phyloP scores from a whole-genome alignment of 495 filamentous ascomycete genomes.

The Cryomyces minteri region DNA sequence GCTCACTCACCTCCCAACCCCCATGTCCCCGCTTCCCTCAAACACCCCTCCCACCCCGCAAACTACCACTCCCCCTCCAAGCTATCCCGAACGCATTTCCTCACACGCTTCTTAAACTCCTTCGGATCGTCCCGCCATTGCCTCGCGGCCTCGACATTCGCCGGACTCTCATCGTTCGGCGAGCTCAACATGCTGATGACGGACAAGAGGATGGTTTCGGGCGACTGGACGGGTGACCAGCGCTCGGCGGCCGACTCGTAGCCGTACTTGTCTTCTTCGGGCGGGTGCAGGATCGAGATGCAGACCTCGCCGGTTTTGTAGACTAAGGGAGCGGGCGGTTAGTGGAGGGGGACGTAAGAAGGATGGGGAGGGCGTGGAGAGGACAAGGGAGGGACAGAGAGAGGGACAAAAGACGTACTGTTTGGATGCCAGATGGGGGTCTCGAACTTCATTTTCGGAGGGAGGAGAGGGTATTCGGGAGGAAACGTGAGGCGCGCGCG shows the following conservation, averaged over 20 bases:
- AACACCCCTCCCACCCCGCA: too few species aligned
- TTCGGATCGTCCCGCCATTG: slow-evolving; percentile 68
- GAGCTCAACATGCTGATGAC: slow-evolving; percentile 86
- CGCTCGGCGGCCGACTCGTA: slow-evolving; percentile 86
- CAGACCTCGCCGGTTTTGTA: slow-evolving; percentile 82
- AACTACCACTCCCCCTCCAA: slow-evolving; percentile 24
- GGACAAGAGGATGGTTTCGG: slow-evolving; percentile 82
- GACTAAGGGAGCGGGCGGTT: slow-evolving; percentile 25
- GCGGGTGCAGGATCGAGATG: slow-evolving; percentile 92
- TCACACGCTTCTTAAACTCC: slow-evolving; percentile 13
- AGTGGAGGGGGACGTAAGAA: background rate
- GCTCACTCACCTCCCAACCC: too few species aligned
- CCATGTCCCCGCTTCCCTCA: too few species aligned
- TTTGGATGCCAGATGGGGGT: slow-evolving; percentile 88
- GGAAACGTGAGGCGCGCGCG: slow-evolving; percentile 65
- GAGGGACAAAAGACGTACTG: slow-evolving; percentile 25
- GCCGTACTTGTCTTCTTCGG: slow-evolving; percentile 88
- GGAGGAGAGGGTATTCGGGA: slow-evolving; percentile 67
- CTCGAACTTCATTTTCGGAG: slow-evolving; percentile 84
- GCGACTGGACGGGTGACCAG: slow-evolving; percentile 94
- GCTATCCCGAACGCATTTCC: slow-evolving; percentile 29
- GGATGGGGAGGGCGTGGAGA: background rate
- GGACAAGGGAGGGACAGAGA: background rate
- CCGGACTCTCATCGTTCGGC: slow-evolving; percentile 90
- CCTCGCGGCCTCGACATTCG: slow-evolving; percentile 81